Evolutionary conservation across 129 eudicot genomes (phyloP).

Genomic region (Arctium lappa): DNA sequence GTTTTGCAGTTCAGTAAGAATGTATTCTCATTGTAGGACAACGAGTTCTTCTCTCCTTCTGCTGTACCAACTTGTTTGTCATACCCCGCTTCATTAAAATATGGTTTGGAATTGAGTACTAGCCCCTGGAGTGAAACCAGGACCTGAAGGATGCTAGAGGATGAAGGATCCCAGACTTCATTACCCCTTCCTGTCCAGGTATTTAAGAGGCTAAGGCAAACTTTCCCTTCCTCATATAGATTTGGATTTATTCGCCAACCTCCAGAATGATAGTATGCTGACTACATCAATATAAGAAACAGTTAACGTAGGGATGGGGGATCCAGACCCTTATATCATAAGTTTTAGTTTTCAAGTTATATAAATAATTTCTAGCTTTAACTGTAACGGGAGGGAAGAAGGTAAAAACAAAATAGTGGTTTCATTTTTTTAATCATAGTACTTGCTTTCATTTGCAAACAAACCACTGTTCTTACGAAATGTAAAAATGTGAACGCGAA

Average conservation of each 20-base stretch:
- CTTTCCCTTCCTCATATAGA: conserved; percentile 95
- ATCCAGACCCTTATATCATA: neutral
- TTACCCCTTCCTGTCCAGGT: conserved; percentile 98
- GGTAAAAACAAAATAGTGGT: neutral
- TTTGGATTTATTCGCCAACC: conserved; percentile 99
- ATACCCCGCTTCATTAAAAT: conserved; percentile 98
- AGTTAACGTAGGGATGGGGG: neutral
- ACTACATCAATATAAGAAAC: conserved; percentile 46
- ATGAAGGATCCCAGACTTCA: conserved; percentile 95
- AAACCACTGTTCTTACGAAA: neutral
- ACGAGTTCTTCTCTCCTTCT: conserved; percentile 96
- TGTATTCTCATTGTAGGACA: conserved; percentile 94
- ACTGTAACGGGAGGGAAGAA: neutral
- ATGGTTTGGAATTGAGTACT: conserved; percentile 92
- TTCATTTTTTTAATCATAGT: neutral
- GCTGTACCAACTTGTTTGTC: conserved; percentile 96
- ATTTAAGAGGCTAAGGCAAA: conserved; percentile 89
- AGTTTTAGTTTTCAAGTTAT: neutral
- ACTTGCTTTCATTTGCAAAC: neutral
- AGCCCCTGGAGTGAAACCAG: conserved; percentile 97
- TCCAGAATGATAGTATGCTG: conserved; percentile 96
- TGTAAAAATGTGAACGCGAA: neutral
- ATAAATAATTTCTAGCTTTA: neutral
- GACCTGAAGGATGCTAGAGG: conserved; percentile 97
- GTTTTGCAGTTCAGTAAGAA: conserved; percentile 96